Conservation (phyloP, 345 rosid species). For the Eutrema heterophyllum region DNA sequence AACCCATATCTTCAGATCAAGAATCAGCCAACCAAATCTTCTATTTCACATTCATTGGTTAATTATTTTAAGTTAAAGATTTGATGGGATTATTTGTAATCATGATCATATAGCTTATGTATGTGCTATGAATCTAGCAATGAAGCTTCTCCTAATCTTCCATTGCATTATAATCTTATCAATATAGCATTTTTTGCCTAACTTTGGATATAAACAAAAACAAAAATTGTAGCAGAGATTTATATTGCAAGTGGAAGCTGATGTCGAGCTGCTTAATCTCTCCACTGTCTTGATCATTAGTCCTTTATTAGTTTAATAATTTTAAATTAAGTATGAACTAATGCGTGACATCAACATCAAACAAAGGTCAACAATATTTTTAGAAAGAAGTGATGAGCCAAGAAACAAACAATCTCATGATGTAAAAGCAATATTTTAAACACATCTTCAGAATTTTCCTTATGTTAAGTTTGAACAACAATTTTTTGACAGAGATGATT, state of each 20-base stretch:
- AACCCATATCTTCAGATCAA: not conserved
- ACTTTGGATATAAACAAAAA: conserved; percentile 8
- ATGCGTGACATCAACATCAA: conserved; percentile 3
- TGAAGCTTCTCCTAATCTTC: conserved; percentile 21
- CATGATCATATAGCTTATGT: conserved; percentile 18
- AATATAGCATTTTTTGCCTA: conserved; percentile 18
- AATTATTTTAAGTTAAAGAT: not conserved
- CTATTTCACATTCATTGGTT: conserved; percentile 18
- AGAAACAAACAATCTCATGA: conserved; percentile 7
- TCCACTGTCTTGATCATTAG: conserved; percentile 17
- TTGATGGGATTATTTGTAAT: conserved; percentile 13
- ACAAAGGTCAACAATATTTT: not conserved
- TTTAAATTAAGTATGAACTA: not conserved
- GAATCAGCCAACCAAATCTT: conserved; percentile 24
- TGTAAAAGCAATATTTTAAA: not conserved
- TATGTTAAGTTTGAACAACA: not conserved
- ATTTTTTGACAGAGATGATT: not conserved
- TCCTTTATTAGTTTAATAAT: conserved; percentile 4
- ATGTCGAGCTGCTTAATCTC: conserved; percentile 10
- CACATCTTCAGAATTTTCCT: not conserved
- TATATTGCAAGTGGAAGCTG: conserved; percentile 27
- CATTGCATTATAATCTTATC: conserved; percentile 16
- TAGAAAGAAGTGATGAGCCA: not conserved
- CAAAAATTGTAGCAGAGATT: not conserved
- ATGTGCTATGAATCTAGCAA: conserved; percentile 25